Base-by-base conservation (phyloP, 768 basidiomycete species). In the Tylopilus subfusipes region DNA sequence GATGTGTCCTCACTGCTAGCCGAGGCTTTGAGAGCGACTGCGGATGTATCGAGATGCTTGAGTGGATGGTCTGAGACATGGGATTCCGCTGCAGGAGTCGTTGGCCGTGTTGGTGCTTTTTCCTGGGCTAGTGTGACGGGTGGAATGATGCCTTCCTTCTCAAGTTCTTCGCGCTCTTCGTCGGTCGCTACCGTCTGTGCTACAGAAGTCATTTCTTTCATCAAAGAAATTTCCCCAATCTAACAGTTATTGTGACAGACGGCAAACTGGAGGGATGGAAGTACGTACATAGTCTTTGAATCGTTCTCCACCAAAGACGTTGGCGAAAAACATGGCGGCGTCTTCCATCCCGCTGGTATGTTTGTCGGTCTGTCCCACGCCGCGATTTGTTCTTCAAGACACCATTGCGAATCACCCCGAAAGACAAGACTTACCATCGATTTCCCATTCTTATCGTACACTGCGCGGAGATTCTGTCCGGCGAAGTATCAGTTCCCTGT, bases 361-460 rank as follows among this genome's bases (percentile, higher is more conserved):
- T 64, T 85, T 88, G 70, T 90, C 90, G 54, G 80, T 77, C 86
- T 85, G 58, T 31, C 54, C 49, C 48, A 34, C 24, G 21, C 22
- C 39, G 27, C 44, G 47, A 42, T 9, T 40, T 53, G 53, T 27
- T 42, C 42, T 42, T 56, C 2, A 54, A 50, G 25, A 50, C 13
- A 6, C 27, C 57, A 52, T 48, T 30, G 44, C 42, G 40, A 54
- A 58, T 57, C 45, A 22, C 11, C 6, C 16, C 39, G 42, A 14
- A 53, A 60, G 42, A 47, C 45, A 56, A 18, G 31, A 65, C 82
- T 62, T 62, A 88, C 91, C 82, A 89, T 91, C 47, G 84, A 81
- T 72, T 90, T 92, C 42, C 97, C 97, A 75, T 96, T 88, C 76
- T 93, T 93, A 72, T 99, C 94, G 66, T 99, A 99, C 21, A 93